Base-by-base conservation (phyloP, 2,329 filamentous ascomycete species). In the Rutstroemia sp. region DNA sequence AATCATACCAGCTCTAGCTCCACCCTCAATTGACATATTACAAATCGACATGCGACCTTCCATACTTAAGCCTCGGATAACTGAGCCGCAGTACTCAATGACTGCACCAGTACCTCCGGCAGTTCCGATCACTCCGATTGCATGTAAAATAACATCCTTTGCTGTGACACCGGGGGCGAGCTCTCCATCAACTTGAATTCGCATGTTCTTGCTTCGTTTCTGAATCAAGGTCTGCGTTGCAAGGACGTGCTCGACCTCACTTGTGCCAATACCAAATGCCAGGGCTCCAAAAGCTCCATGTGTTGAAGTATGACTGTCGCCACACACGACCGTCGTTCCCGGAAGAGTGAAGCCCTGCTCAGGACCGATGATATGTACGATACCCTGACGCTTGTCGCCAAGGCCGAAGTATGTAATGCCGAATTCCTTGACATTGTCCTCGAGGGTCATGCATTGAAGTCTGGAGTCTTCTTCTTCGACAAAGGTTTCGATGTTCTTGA, bases 1-100 rank as follows among this genome's bases (percentile, higher is more conserved):
- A 58, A 99, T 86, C 91, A 99, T 95, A 64, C 94, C 94, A 59
- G 92, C 92, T 75, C 94, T 83, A 48, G 94, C 94, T 73, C 94
- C 94, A 64, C 81, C 94, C 78, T 99, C 94, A 65, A 97, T 96
- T 14, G 92, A 91, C 94, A 97, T 97, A 78, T 99, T 99, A 78
- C 94, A 97, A 71, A 99, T 95, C 61, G 92, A 96, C 94, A 99
- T 97, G 64, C 94, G 85, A 45, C 92, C 94, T 74, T 97, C 94
- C 83, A 99, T 96, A 73, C 89, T 95, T 66, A 97, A 78, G 60
- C 75, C 76, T 65, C 90, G 85, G 70, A 99, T 96, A 60, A 94
- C 89, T 51, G 92, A 96, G 58, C 94, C 94, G 70, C 91, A 96
- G 77, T 92, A 99, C 76, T 99, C 94, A 67, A 99, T 96, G 63